Base-by-base conservation (phyloP, 495 filamentous ascomycete species). In the Podospora comata region DNA sequence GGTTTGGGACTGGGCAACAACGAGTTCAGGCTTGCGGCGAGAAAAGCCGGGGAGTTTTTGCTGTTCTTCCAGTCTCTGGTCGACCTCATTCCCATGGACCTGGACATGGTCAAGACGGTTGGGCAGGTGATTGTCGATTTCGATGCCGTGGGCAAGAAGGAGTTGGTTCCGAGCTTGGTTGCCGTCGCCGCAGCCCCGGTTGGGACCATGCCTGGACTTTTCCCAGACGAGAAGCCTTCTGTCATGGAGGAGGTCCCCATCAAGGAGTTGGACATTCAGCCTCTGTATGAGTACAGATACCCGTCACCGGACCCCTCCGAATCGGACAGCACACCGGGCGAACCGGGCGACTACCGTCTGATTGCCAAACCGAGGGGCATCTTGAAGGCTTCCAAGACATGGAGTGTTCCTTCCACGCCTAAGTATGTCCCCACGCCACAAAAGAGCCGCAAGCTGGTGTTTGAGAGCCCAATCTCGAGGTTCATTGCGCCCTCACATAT, bases 101-200 rank as follows among this genome's bases (percentile, higher is more conserved):
- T 2, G 6, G 28, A 66, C 11, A 55, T 53, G 1, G 20, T 59
- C n/a, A 55, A 67, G 32, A 62, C 65, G 11, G 34, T 78, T 18
- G 60, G 67, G 62, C 72, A 77, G 60, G 71, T 78, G 19, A 74
- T 81, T 68, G 76, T 80, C 58, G 79, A 82, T 27, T 76, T 71
- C 64, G 74, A 78, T 65, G 66, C 74, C 65, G 54, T 81, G 5
- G 73, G 75, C 67, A 81, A 82, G 65, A 65, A 75, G 64, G 78
- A 83, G 71, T 61, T 78, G 44, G 62, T 76, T 15, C 75, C 72
- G 0, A 78, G 76, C 56, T 75, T 63, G 23, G 61, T 75, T 48
- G 65, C 66, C 26, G 32, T 66, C 23, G 56, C 26, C 32, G 16
- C 48, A 3, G 63, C 72, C 1, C 61, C 60, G 4, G 57, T 65